Conservation (phyloP, 306 rosid species). For the Betula pendula region DNA sequence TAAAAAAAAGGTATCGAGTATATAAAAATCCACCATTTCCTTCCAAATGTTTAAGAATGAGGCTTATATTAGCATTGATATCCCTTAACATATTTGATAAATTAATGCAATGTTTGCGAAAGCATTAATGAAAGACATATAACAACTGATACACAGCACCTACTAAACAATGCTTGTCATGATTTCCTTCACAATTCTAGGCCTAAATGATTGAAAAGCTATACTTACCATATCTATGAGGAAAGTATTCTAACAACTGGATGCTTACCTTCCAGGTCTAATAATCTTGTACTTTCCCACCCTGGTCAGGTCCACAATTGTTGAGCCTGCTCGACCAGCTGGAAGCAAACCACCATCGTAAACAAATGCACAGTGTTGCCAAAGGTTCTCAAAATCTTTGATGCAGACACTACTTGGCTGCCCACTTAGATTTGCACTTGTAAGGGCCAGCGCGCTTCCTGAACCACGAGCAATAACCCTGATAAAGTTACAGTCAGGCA, state of each 20-base stretch:
- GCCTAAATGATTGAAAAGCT: neutral
- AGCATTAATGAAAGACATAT: neutral
- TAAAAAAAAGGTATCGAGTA: neutral
- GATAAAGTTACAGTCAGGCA: slow-evolving; percentile 83
- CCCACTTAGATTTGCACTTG: slow-evolving; percentile 94
- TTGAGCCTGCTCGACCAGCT: slow-evolving; percentile 86
- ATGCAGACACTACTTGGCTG: slow-evolving; percentile 79
- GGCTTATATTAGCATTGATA: neutral
- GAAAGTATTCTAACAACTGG: slow-evolving; percentile 6
- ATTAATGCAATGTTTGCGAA: neutral
- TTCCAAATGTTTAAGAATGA: neutral
- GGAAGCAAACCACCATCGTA: slow-evolving; percentile 86
- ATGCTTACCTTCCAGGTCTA: slow-evolving; percentile 86
- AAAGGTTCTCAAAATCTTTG: slow-evolving; percentile 72
- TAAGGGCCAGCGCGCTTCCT: slow-evolving; percentile 82
- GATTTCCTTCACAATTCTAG: neutral
- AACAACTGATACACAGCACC: neutral
- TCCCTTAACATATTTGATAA: neutral
- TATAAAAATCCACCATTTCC: neutral
- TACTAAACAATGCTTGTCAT: neutral
- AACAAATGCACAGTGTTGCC: slow-evolving; percentile 83
- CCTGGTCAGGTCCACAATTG: slow-evolving; percentile 73
- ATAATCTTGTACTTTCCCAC: slow-evolving; percentile 71
- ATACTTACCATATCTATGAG: neutral
- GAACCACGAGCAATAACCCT: slow-evolving; percentile 66